phyloP scores from a whole-genome alignment of 208 protist genomes.

The Leishmania aethiopica region DNA sequence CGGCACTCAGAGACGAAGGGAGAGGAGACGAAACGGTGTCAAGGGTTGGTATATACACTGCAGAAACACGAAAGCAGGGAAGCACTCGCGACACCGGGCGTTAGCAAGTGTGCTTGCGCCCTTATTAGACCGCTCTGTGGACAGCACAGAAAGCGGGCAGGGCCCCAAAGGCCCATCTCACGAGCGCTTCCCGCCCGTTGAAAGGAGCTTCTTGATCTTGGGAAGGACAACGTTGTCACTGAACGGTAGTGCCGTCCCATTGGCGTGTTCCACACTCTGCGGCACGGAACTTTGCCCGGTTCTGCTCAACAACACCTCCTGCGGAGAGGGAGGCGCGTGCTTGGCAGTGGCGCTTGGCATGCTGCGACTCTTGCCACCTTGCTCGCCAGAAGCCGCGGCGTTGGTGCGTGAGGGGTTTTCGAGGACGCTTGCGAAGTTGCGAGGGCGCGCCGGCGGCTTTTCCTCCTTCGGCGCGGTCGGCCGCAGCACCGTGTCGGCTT shows the following conservation, averaged over 20 bases:
- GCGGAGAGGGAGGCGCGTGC: constrained; percentile 12
- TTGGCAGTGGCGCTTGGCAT: constrained; percentile 14
- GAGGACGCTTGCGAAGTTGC: constrained; percentile 40
- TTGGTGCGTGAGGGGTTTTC: constrained; percentile 22
- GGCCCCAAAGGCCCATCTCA: neutral
- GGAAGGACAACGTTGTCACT: constrained; percentile 36
- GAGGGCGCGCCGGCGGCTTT: constrained; percentile 40
- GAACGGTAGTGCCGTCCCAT: neutral
- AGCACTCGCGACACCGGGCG: neutral
- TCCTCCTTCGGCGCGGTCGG: constrained; percentile 57
- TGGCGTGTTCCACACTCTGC: neutral
- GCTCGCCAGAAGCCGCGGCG: constrained; percentile 1
- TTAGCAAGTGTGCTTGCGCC: neutral
- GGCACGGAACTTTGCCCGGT: constrained; percentile 2
- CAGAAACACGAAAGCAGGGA: neutral
- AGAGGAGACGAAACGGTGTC: neutral
- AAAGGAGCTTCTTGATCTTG: constrained; percentile 43
- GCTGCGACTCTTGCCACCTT: constrained; percentile 9
- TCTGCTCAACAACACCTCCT: constrained; percentile 13
- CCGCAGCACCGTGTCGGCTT: constrained; percentile 19
- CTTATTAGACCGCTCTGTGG: no score
- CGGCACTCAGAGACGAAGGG: neutral
- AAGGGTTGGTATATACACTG: no score
- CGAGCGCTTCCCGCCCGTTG: constrained; percentile 22
- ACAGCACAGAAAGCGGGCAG: no score